These are phyloP conservation scores for Boletus subparvulus DNA, from an alignment of 768 basidiomycete species.

Conservation along the genomic window DNA sequence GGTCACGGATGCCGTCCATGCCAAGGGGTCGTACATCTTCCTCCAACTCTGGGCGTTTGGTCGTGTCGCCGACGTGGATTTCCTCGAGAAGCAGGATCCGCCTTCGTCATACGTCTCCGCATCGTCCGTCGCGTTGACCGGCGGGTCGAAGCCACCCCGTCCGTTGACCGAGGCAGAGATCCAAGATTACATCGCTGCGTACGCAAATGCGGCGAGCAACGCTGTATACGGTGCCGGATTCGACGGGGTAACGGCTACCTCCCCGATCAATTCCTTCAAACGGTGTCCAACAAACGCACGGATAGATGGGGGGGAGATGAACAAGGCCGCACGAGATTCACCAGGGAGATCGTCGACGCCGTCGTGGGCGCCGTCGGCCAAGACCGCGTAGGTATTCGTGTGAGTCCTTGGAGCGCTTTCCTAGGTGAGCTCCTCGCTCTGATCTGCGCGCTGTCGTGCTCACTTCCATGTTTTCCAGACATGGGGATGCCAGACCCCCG, in stretches of 20 bases:
- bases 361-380: slow-evolving; percentile 52
- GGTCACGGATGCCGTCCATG: slow-evolving; percentile 50
- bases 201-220: slow-evolving; percentile 29
- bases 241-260: too few species aligned
- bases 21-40: not conserved
- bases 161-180: slow-evolving; percentile 32
- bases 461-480: slow-evolving; percentile 23
- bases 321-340: slow-evolving; percentile 57
- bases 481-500: slow-evolving; percentile 54
- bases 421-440: slow-evolving; percentile 31
- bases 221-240: slow-evolving; percentile 4
- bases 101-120: slow-evolving; percentile 34
- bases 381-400: slow-evolving; percentile 49
- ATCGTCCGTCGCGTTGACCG: slow-evolving; percentile 28
- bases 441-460: too few species aligned
- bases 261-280: too few species aligned
- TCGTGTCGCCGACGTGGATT: slow-evolving; percentile 37
- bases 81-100: slow-evolving; percentile 33
- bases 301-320: slow-evolving; percentile 24
- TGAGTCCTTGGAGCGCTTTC: slow-evolving; percentile 53
- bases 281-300: too few species aligned
- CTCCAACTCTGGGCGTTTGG: slow-evolving; percentile 51
- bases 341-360: slow-evolving; percentile 52
- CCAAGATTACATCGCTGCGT: slow-evolving; percentile 22
- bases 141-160: slow-evolving; percentile 13